Conservation (phyloP, 345 rosid genomes). For the Conringia planisiliqua region DNA sequence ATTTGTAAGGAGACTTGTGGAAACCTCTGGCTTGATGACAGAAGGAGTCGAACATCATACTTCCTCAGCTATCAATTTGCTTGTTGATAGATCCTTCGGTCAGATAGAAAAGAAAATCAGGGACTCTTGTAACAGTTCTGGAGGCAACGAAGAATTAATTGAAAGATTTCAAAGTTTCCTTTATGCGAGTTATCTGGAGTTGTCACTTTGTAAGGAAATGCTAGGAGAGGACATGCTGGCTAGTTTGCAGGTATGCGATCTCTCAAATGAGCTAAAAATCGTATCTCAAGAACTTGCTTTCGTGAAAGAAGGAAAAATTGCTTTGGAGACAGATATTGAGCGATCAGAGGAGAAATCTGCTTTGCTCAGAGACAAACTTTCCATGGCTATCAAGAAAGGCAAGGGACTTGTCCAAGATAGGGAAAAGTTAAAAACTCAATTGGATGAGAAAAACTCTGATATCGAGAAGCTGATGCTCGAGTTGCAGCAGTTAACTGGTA, state of each 20-base stretch:
- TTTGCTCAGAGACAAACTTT: slow-evolving; percentile 70
- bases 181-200: slow-evolving; percentile 60
- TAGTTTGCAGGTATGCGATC: slow-evolving; percentile 42
- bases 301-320: slow-evolving; percentile 55
- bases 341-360: slow-evolving; percentile 79
- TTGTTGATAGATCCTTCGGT: slow-evolving; percentile 53
- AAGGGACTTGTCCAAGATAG: slow-evolving; percentile 88
- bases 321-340: slow-evolving; percentile 61
- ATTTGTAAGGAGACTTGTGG: slow-evolving; percentile 49
- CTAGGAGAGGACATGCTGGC: slow-evolving; percentile 57
- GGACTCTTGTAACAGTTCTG: slow-evolving; percentile 36
- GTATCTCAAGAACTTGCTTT: slow-evolving; percentile 47
- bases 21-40: slow-evolving; percentile 49
- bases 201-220: slow-evolving; percentile 54
- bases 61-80: slow-evolving; percentile 38
- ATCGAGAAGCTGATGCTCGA: slow-evolving; percentile 59
- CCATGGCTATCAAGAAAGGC: slow-evolving; percentile 93
- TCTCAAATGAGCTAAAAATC: slow-evolving; percentile 43
- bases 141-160: slow-evolving; percentile 37
- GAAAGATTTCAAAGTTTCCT: slow-evolving; percentile 65
- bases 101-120: slow-evolving; percentile 47
- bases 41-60: slow-evolving; percentile 37
- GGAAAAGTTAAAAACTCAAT: slow-evolving; percentile 56
- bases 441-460: slow-evolving; percentile 68
- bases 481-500: slow-evolving; percentile 52